These are phyloP conservation scores for Populus nigra DNA, from an alignment of 345 rosid species.

Conservation along the genomic window DNA sequence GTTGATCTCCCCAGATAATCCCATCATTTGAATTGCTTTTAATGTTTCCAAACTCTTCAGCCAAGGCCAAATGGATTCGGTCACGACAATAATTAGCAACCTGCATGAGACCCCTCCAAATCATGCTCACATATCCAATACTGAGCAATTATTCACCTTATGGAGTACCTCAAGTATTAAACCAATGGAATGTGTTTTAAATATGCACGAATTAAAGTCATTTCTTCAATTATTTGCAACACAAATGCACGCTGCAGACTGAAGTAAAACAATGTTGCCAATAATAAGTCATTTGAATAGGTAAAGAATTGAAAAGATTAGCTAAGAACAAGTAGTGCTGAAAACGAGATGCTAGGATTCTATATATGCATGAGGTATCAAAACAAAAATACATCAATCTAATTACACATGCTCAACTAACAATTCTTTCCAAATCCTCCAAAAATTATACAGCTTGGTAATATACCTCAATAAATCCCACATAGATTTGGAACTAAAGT, in stretches of 20 bases:
- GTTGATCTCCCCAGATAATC: constrained; percentile 7
- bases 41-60: constrained; percentile 26
- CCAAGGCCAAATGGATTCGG: constrained; percentile 23
- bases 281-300: neutral
- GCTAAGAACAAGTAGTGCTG: neutral
- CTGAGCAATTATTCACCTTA: constrained; percentile 11
- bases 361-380: neutral
- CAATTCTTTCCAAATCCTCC: neutral
- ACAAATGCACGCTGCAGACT: neutral
- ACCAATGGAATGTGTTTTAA: neutral
- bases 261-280: neutral
- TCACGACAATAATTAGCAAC: constrained; percentile 29
- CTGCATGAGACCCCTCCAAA: constrained; percentile 38
- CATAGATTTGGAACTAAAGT: neutral
- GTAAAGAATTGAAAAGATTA: neutral
- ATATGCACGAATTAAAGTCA: neutral
- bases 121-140: constrained; percentile 23
- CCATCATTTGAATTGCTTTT: constrained; percentile 6
- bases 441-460: neutral
- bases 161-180: neutral
- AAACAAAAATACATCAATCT: neutral
- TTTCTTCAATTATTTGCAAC: neutral
- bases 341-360: neutral
- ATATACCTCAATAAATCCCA: neutral
- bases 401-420: neutral